Evolutionary conservation across 1,284 basidiomycete genomes (phyloP).

Genomic region (Leccinum pachyderme): DNA sequence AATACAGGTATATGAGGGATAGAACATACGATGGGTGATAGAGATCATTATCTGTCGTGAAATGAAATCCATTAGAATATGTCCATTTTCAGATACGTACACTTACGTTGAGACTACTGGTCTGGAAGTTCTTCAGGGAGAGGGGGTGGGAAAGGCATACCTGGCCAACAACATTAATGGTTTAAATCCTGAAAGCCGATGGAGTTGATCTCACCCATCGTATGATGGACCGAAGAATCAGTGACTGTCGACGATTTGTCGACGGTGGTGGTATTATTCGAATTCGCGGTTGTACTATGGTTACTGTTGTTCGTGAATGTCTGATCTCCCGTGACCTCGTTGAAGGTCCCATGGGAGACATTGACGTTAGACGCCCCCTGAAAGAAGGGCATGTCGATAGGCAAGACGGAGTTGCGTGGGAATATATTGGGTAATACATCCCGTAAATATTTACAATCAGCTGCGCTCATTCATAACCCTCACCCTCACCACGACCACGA

Average conservation of each 20-base stretch:
- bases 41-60: background rate
- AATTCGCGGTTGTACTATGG: constrained; percentile 13
- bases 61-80: background rate
- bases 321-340: constrained; percentile 24
- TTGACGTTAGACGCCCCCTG: constrained; percentile 22
- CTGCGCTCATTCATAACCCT: background rate
- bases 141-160: constrained; percentile 7
- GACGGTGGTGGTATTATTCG: constrained; percentile 23
- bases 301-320: constrained; percentile 20
- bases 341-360: constrained; percentile 19
- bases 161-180: background rate
- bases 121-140: constrained; percentile 5
- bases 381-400: constrained; percentile 24
- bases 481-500: constrained; percentile 15
- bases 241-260: constrained; percentile 17
- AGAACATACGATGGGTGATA: background rate
- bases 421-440: background rate
- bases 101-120: constrained; percentile 10
- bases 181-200: background rate
- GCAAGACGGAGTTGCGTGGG: constrained; percentile 1
- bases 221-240: constrained; percentile 29
- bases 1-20: background rate
- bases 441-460: constrained; percentile 18
- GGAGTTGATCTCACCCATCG: constrained; percentile 19
- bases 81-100: background rate